These are phyloP conservation scores for Alternaria arborescens DNA, from an alignment of 2,329 filamentous ascomycete species.

Conservation along the genomic window DNA sequence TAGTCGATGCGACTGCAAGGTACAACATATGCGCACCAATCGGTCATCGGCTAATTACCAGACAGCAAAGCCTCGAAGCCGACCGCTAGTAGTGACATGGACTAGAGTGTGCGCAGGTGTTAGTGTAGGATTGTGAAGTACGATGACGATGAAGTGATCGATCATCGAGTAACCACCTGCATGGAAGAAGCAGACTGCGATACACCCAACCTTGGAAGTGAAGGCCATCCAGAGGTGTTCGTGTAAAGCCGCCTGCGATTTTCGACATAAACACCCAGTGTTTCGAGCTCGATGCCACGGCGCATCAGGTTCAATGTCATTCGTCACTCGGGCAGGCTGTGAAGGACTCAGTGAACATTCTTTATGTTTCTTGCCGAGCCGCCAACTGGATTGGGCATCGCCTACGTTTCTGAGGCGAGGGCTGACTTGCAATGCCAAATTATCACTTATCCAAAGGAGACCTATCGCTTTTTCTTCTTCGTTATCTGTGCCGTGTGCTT, in stretches of 20 bases:
- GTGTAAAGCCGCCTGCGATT: neutral
- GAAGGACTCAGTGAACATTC: neutral
- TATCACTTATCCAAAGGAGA: neutral
- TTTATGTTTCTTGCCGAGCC: conserved; percentile 3
- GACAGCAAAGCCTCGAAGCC: conserved; percentile 2
- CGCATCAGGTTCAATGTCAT: neutral
- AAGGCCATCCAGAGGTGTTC: neutral
- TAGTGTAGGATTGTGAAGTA: conserved; percentile 2
- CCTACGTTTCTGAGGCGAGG: neutral
- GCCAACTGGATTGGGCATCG: conserved; percentile 6
- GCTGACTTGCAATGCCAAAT: neutral
- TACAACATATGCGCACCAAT: conserved; percentile 4
- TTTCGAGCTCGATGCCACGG: neutral
- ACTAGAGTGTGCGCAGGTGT: neutral
- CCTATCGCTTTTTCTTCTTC: conserved; percentile 2
- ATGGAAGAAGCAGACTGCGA: neutral
- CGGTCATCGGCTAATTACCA: neutral
- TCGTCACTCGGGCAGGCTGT: neutral
- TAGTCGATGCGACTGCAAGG: conserved; percentile 4
- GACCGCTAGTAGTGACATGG: conserved; percentile 3
- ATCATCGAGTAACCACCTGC: neutral
- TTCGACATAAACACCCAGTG: conserved; percentile 1
- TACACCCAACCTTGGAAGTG: neutral
- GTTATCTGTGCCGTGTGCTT: neutral
- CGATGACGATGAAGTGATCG: neutral